Conservation (phyloP, 139 green algal genomes). For the Mesostigma viride region DNA sequence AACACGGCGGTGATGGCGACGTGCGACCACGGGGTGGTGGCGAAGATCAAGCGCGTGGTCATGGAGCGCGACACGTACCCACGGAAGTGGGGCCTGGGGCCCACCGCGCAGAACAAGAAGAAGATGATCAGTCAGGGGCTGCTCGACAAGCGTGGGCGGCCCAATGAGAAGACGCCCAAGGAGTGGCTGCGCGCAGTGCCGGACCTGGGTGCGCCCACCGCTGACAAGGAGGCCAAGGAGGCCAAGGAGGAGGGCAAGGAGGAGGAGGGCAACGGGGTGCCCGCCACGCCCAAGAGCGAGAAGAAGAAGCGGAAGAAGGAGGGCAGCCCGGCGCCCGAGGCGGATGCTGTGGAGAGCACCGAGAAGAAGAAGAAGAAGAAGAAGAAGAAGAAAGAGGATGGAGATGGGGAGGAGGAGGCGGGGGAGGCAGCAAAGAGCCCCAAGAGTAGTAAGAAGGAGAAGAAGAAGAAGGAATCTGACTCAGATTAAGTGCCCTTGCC, state of each 20-base stretch:
- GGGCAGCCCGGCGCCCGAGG: not conserved
- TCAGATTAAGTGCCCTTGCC: too few relatives aligned
- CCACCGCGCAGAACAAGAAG: slow-evolving; percentile 91
- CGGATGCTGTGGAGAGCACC: not conserved
- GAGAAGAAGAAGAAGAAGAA: slow-evolving; percentile 6
- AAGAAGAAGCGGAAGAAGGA: slow-evolving; percentile 8
- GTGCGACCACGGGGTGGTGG: slow-evolving; percentile 85
- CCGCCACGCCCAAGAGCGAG: not conserved
- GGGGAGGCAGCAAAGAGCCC: too few relatives aligned
- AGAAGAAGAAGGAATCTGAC: too few relatives aligned
- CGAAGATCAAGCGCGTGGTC: slow-evolving; percentile 94
- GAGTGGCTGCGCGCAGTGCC: slow-evolving; percentile 76
- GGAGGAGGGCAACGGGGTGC: slow-evolving; percentile 29
- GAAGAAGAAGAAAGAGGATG: too few relatives aligned
- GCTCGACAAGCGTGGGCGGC: slow-evolving; percentile 90
- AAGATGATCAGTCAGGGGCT: slow-evolving; percentile 88
- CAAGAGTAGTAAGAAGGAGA: too few relatives aligned
- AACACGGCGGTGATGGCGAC: slow-evolving; percentile 87
- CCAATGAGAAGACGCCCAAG: slow-evolving; percentile 84
- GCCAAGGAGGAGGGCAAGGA: slow-evolving; percentile 34
- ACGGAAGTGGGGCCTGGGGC: slow-evolving; percentile 82
- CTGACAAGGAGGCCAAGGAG: slow-evolving; percentile 31
- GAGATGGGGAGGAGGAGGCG: too few relatives aligned
- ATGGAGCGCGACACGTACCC: slow-evolving; percentile 99
- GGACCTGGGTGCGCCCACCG: slow-evolving; percentile 23